Evolutionary conservation across 192 early-diverging fungal species (phyloP), one percentile per base, ranked within the genome.

Genomic region (Mortierella hygrophila): DNA sequence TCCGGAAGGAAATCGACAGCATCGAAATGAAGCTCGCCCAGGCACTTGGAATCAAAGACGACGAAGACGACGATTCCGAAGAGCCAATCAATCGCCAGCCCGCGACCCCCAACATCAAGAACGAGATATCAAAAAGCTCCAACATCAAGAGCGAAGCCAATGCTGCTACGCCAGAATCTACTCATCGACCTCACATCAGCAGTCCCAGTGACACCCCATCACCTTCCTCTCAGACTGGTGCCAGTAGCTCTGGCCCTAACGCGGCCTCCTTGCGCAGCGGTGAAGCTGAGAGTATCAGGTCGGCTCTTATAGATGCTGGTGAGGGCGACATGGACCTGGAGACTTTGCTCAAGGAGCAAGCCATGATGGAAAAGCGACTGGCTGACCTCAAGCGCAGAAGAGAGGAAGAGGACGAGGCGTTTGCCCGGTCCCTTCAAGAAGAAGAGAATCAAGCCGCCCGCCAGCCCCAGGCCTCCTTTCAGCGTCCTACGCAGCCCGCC

Each of bases 371-470:
- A 41, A 70, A 81, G 57, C 70, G 84, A 20, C 29, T 76, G 68
- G 74, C 70, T 3, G 79, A 73, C 23, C 44, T 86, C 68, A 86
- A 86, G 79, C 79, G 84, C 6, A 41, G 71, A 38, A 75, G 84
- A 35, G 84, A 86, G 29, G 84, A 86, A 8, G 75, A 76, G 38
- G 84, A 86, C n/a, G 84, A 86, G 18, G 63, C 72, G 0, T 77
- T 81, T 70, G 84, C 84, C 20, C 38, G 70, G 37, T 78, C 76
- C 16, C 57, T 86, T 7, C 84, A 86, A 23, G 79, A 86, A n/a
- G 79, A 86, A 26, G 84, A 86, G 21, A 18, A 42, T 6, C 26
- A 26, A 21, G 40, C 40, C 8, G 9, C 16, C 40, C 35, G 32
- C 21, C 70, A 37, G 72, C 29, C 52, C 23, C 70, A 63, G 11